Evolutionary conservation across 2,329 filamentous ascomycete genomes (phyloP).

Genomic region (Cercospora zeae-maydis): DNA sequence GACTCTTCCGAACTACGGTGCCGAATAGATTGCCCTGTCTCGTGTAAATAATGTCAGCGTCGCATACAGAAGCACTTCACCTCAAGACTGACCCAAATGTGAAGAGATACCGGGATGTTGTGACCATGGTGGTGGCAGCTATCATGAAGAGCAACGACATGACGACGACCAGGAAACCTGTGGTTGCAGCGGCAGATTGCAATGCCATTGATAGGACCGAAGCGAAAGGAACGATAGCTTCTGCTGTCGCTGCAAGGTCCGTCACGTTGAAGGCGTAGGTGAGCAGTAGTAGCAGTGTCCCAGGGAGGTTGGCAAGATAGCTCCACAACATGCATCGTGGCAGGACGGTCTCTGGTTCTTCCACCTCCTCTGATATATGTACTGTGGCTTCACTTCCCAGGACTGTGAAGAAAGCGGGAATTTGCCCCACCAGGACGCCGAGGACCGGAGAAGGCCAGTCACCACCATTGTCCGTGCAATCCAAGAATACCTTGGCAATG

Average conservation of each 20-base stretch:
- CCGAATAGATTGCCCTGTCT: constrained; percentile 41
- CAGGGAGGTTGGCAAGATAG: constrained; percentile 36
- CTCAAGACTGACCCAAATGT: constrained; percentile 39
- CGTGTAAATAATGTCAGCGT: constrained; percentile 21
- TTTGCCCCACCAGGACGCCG: constrained; percentile 42
- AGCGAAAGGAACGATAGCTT: constrained; percentile 33
- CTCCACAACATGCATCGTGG: constrained; percentile 43
- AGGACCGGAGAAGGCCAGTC: constrained; percentile 40
- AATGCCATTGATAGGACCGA: constrained; percentile 37
- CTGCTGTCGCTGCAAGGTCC: constrained; percentile 30
- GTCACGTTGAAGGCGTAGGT: constrained; percentile 40
- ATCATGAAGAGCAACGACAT: constrained; percentile 38
- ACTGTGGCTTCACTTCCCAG: constrained; percentile 39
- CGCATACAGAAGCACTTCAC: constrained; percentile 23
- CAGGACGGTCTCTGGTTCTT: constrained; percentile 41
- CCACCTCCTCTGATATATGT: constrained; percentile 46
- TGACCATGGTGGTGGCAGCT: constrained; percentile 40
- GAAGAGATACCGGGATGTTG: constrained; percentile 40
- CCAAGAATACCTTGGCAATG: constrained; percentile 29
- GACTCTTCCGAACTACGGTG: constrained; percentile 36
- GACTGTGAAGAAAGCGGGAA: constrained; percentile 29
- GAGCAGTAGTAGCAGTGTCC: constrained; percentile 30
- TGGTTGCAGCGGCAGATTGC: constrained; percentile 29
- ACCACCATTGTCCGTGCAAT: constrained; percentile 39
- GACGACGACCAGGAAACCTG: constrained; percentile 34